Evolutionary conservation across 805 yeast species (phyloP).

Genomic region (Cyberlindnera saturnus): DNA sequence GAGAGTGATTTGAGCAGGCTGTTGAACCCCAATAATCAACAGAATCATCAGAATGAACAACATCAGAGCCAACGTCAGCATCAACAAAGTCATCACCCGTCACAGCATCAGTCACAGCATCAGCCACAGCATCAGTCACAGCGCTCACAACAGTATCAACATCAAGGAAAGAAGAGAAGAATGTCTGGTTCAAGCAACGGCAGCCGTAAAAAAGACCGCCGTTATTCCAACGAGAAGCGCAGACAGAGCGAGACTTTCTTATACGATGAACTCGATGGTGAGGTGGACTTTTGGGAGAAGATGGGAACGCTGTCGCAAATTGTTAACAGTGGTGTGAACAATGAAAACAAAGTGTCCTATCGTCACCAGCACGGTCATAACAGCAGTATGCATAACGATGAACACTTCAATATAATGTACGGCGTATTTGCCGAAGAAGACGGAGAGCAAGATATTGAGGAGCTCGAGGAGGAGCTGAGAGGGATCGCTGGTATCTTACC

Average conservation of each 20-base stretch:
- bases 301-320: conserved; percentile 49
- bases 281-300: conserved; percentile 66
- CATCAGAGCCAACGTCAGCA: background rate
- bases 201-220: conserved; percentile 9
- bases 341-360: background rate
- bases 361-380: conserved; percentile 10
- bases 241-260: conserved; percentile 2
- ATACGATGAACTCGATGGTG: conserved; percentile 51
- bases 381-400: conserved; percentile 1
- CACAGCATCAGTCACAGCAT: conserved; percentile 7
- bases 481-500: conserved; percentile 18
- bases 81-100: conserved; percentile 1
- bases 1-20: conserved; percentile 40
- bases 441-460: conserved; percentile 19
- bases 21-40: conserved; percentile 30
- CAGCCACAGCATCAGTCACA: conserved; percentile 4
- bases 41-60: conserved; percentile 1
- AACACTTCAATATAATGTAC: conserved; percentile 3
- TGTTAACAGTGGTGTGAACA: conserved; percentile 15
- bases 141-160: conserved; percentile 1
- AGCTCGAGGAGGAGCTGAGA: conserved; percentile 18
- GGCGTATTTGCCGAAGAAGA: conserved; percentile 13
- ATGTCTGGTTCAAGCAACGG: conserved; percentile 17
- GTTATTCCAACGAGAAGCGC: background rate
- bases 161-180: conserved; percentile 9